Conservation (phyloP, 2,329 filamentous ascomycete genomes). For the Geosmithia morbida region DNA sequence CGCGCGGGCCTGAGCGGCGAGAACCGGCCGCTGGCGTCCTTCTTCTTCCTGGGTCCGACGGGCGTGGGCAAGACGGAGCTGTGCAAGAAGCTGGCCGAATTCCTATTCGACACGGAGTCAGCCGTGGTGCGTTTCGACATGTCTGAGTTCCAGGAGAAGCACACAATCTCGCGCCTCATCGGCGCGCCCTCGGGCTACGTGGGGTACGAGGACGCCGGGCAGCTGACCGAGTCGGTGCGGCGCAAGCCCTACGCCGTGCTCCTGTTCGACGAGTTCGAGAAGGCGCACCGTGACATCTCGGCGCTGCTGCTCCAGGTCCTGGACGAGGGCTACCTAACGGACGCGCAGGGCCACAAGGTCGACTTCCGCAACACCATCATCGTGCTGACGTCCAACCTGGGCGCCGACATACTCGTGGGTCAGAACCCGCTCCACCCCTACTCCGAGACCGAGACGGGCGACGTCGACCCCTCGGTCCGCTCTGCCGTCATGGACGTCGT, state of each 20-base stretch:
- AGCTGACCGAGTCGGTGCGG: constrained; percentile 87
- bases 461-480: constrained; percentile 60
- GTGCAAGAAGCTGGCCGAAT: constrained; percentile 87
- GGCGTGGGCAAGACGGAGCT: constrained; percentile 96
- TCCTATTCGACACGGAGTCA: constrained; percentile 83
- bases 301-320: constrained; percentile 85
- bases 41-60: constrained; percentile 96
- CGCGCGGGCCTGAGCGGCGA: constrained; percentile 83
- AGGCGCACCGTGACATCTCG: constrained; percentile 90
- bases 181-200: constrained; percentile 90
- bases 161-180: constrained; percentile 86
- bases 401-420: constrained; percentile 78
- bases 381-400: constrained; percentile 89
- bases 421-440: constrained; percentile 51
- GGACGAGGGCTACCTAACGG: constrained; percentile 91
- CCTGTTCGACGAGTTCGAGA: constrained; percentile 95
- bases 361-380: constrained; percentile 96
- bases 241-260: constrained; percentile 92
- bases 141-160: constrained; percentile 95
- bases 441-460: constrained; percentile 46
- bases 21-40: constrained; percentile 80
- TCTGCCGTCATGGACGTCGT: constrained; percentile 83
- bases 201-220: constrained; percentile 91
- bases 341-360: constrained; percentile 89
- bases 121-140: constrained; percentile 94